Base-by-base conservation (phyloP, 2,329 filamentous ascomycete species). In the Paraphaeosphaeria minitans region DNA sequence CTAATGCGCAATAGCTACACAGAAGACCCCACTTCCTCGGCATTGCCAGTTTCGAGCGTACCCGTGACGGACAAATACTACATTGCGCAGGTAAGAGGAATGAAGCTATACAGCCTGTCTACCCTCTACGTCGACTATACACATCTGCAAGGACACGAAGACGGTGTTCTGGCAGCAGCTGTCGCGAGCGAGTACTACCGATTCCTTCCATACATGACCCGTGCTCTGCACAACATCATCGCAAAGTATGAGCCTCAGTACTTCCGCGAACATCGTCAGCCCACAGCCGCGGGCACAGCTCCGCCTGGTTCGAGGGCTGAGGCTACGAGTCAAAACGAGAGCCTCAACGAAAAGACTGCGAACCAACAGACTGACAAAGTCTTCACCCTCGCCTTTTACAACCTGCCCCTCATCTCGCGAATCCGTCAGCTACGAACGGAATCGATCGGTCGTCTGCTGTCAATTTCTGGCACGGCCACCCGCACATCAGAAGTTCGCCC, bases 341-440 rank as follows among this genome's bases (percentile, higher is more conserved):
- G 78, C 35, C 71, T 88, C 43, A 86, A 87, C 46, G 87, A 88
- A 68, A 90, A 92, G 78, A 96, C 91, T 31, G 87, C 89, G 56
- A 92, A 97, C 75, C 93, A 97, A 77, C 93, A 97, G 80, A 97
- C 95, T 0, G 95, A 99, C 79, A 97, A 96, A 81, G 83, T 99
- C 39, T 98, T 99, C 77, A 87, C 92, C 4, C 83, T 97, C 53
- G 93, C 93, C 33, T 96, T 97, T 70, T 97, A 97, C 81, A 96
- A 97, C 73, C 81, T 97, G 29, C 92, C 93, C 0, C 84, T 97
- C 1, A 90, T 97, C 14, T 95, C 92, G 1, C 85, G 93, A 65
- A 87, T 97, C 57, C 90, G 93, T 60, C 89, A 92, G 69, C 82
- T 99, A 62, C 89, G 95, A 33, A 96, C 95, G 27, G 85, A 87